Evolutionary conservation across 257 asterid genomes (phyloP), one percentile per base, ranked within the genome.

Genomic region (Hygrophila difformis): DNA sequence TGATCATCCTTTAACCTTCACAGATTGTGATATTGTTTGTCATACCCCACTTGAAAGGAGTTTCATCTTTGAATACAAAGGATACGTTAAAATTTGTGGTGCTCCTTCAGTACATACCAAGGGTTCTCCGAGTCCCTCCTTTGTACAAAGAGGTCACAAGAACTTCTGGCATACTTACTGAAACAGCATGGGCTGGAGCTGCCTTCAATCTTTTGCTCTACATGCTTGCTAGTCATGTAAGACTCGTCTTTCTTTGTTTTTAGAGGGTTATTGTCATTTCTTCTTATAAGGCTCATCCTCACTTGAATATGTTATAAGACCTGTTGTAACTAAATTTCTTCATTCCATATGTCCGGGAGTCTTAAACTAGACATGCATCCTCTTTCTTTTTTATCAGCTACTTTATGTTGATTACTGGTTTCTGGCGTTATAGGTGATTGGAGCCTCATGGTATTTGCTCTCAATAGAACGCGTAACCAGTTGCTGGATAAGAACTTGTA

Each of bases 161-260:
- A 76, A 86, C 99, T 40, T 91, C 99, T 36, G 99, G 99, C 57
- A 91, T 86, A 63, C 99, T 91, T 37, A 86, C 99, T 26, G 96
- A 91, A 69, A 91, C 99, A 48, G 99, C 99, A 55, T 91, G 99
- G 99, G 97, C 99, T 49, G 99, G 99, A 59, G 99, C 99, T 65
- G 99, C 97, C 8, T 86, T 86, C 65, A 91, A 91, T 69, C 95
- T 91, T 43, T 75, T 91, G 14, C 93, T 91, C 17, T 91, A 91
- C 75, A 91, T 91, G 99, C 99, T 91, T 58, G 99, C 99, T 69
- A 86, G 99, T 70, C 99, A 91, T 71, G 99, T 91, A 82, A 80
- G 96, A 45, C 63, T 82, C 5, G 81, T 82, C 62, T 82, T 82
- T 94, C 94, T 86, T 58, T 33, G 12, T 39, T 20, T 18, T 8